Evolutionary conservation across 2,329 filamentous ascomycete genomes (phyloP).

Genomic region (Claviceps cyperi): DNA sequence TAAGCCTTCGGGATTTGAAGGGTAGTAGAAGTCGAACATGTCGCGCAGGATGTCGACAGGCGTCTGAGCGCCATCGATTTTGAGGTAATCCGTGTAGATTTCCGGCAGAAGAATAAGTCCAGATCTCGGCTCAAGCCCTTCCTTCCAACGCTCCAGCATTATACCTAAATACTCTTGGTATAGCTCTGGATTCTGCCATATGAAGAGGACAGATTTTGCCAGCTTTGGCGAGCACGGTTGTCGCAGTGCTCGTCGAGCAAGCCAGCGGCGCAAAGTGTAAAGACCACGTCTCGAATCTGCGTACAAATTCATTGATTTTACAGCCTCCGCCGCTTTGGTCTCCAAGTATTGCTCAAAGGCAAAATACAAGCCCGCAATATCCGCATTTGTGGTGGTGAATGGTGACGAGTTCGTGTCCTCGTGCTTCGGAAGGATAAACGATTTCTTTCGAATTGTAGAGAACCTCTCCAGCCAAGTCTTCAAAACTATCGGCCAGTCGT

Average conservation of each 20-base stretch:
- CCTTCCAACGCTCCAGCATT: conserved; percentile 17
- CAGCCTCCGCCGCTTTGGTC: conserved; percentile 11
- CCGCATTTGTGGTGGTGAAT: conserved; percentile 13
- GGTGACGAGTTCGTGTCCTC: conserved; percentile 4
- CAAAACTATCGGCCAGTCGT: conserved; percentile 22
- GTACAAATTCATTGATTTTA: conserved; percentile 12
- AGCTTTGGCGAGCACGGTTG: conserved; percentile 20
- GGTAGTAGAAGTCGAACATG: conserved; percentile 29
- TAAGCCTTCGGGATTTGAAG: conserved; percentile 25
- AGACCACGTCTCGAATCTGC: conserved; percentile 12
- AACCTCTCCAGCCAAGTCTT: conserved; percentile 24
- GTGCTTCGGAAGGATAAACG: neutral
- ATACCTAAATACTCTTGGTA: conserved; percentile 30
- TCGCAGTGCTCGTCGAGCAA: conserved; percentile 18
- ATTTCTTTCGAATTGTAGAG: conserved; percentile 2
- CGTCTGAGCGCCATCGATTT: conserved; percentile 24
- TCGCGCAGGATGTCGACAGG: conserved; percentile 25
- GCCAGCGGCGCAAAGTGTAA: conserved; percentile 14
- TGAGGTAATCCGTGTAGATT: conserved; percentile 32
- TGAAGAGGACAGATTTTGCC: conserved; percentile 24
- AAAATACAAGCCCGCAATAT: conserved; percentile 18
- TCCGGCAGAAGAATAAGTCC: conserved; percentile 20
- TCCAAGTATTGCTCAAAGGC: conserved; percentile 20
- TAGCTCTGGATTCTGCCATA: conserved; percentile 22
- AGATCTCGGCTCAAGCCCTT: conserved; percentile 14